Conservation (phyloP, 805 yeast genomes). For the Candida nemodendra region DNA sequence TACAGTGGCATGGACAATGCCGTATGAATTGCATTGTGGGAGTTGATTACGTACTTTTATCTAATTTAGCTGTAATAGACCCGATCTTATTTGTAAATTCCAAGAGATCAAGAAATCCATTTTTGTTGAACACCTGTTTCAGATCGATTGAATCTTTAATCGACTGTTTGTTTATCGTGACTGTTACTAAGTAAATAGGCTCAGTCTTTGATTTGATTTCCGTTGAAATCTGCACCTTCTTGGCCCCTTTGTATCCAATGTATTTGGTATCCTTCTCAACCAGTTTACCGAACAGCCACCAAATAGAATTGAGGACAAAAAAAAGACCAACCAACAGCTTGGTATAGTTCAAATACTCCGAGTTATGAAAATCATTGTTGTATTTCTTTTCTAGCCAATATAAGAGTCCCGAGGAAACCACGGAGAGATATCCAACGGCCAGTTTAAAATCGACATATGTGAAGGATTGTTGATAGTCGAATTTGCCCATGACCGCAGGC, state of each 20-base stretch:
- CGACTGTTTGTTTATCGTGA: constrained; percentile 29
- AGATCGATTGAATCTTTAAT: constrained; percentile 33
- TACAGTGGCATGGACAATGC: constrained; percentile 34
- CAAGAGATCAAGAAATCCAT: constrained; percentile 43
- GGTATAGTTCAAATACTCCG: constrained; percentile 35
- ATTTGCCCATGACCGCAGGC: constrained; percentile 36
- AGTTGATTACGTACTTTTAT: constrained; percentile 20
- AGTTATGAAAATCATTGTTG: constrained; percentile 40
- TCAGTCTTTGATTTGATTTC: constrained; percentile 36
- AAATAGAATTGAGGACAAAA: constrained; percentile 34
- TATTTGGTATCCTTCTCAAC: constrained; percentile 46
- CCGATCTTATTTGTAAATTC: constrained; percentile 31
- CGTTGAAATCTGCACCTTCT: constrained; percentile 40
- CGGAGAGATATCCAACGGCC: constrained; percentile 48
- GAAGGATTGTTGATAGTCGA: constrained; percentile 51
- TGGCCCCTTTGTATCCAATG: constrained; percentile 39
- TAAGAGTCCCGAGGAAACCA: constrained; percentile 43
- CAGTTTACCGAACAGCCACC: constrained; percentile 35
- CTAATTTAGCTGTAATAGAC: constrained; percentile 15
- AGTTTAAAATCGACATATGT: constrained; percentile 44
- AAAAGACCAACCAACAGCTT: constrained; percentile 38
- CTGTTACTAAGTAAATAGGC: constrained; percentile 42
- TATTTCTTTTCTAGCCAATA: constrained; percentile 49
- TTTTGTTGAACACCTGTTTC: constrained; percentile 43
- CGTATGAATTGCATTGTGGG: background rate